Conservation (phyloP, 805 yeast genomes). For the Dipodascus albidus region DNA sequence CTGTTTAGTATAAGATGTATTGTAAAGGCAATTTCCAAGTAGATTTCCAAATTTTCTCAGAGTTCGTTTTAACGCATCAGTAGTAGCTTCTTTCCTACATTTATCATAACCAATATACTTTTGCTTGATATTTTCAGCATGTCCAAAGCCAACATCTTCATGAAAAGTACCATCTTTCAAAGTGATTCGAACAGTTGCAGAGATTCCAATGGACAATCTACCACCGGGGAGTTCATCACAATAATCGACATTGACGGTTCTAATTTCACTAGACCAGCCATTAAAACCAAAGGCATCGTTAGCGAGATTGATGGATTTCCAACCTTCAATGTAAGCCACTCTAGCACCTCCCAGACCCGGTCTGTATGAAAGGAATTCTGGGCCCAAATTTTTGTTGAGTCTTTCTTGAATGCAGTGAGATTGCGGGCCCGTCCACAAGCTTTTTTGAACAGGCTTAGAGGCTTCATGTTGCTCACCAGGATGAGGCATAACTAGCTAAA, state of each 20-base stretch:
- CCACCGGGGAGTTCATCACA: conserved; percentile 19
- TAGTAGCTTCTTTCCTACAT: conserved; percentile 76
- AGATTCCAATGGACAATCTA: conserved; percentile 14
- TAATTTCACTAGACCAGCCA: conserved; percentile 64
- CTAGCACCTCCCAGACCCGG: conserved; percentile 45
- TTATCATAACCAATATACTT: conserved; percentile 68
- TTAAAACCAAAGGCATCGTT: conserved; percentile 69
- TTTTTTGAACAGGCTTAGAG: not conserved
- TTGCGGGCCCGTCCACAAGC: not conserved
- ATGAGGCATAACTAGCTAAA: too few species aligned
- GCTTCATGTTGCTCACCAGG: conserved; percentile 2
- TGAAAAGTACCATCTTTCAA: conserved; percentile 74
- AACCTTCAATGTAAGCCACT: conserved; percentile 61
- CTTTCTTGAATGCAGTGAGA: not conserved
- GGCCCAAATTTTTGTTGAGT: conserved; percentile 19
- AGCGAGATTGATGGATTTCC: conserved; percentile 60
- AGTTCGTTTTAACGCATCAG: conserved; percentile 72
- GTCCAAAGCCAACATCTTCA: conserved; percentile 70
- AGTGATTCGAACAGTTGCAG: conserved; percentile 48
- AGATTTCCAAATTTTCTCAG: conserved; percentile 71
- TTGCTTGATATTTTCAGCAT: conserved; percentile 37
- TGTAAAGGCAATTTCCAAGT: conserved; percentile 39
- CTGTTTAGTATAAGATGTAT: conserved; percentile 17
- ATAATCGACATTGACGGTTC: conserved; percentile 45
- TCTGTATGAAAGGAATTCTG: conserved; percentile 34